These are phyloP conservation scores for Botrytis galanthina DNA, from an alignment of 2,329 filamentous ascomycete species.

Conservation along the genomic window DNA sequence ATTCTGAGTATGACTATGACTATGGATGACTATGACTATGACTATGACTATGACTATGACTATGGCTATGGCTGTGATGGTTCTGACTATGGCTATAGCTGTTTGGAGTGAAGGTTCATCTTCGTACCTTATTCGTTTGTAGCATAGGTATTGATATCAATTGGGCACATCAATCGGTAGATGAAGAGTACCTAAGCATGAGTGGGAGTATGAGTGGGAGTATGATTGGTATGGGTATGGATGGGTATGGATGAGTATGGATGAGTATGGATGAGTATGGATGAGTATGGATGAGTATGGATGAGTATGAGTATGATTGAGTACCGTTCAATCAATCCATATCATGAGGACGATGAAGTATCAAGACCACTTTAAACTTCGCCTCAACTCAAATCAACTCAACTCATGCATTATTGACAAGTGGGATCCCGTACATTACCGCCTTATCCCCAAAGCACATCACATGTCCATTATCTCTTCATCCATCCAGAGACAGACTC, in stretches of 20 bases:
- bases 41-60: background rate
- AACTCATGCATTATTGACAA: background rate
- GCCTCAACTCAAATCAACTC: background rate
- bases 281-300: too few species aligned
- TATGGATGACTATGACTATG: background rate
- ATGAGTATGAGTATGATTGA: too few species aligned
- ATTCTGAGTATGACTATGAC: background rate
- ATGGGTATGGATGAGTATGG: too few species aligned
- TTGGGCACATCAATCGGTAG: background rate
- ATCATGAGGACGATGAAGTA: background rate
- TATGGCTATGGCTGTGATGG: background rate
- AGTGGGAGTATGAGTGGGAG: too few species aligned
- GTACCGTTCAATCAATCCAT: background rate
- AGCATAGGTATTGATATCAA: background rate
- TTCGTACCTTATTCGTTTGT: background rate
- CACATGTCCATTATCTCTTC: background rate
- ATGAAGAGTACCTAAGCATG: background rate
- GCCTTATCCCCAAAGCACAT: background rate
- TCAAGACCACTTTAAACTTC: background rate
- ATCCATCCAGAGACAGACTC: too few species aligned
- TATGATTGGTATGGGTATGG: too few species aligned
- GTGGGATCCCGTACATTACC: background rate
- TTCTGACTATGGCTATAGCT: background rate
- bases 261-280: too few species aligned
- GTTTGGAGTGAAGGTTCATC: background rate